Conservation (phyloP, 192 early-diverging fungal genomes). For the Entomortierella chlamydospora region DNA sequence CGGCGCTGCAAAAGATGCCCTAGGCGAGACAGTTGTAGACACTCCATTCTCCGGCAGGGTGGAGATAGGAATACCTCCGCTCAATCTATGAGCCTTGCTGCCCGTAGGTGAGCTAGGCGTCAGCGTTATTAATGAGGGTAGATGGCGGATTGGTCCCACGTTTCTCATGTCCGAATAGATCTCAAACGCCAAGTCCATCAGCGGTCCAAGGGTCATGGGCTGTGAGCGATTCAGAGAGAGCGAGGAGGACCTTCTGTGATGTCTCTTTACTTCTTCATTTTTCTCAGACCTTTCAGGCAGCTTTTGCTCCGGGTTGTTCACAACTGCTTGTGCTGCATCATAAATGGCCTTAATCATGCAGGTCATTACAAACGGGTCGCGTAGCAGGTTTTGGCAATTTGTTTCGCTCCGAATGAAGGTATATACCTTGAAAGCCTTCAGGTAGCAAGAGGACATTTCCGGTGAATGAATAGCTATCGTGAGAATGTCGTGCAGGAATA, state of each 20-base stretch:
- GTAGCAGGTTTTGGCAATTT: conserved; percentile 25
- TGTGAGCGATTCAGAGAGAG: conserved; percentile 43
- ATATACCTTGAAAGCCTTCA: conserved; percentile 51
- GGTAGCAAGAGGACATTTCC: conserved; percentile 35
- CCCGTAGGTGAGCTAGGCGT: conserved; percentile 23
- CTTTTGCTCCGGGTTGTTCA: conserved; percentile 26
- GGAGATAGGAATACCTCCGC: not conserved
- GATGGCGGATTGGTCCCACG: conserved; percentile 40
- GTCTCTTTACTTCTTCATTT: conserved; percentile 2
- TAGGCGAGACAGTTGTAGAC: conserved; percentile 24
- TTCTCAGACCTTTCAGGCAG: not conserved
- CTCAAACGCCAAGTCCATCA: conserved; percentile 50
- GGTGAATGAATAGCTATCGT: conserved; percentile 37
- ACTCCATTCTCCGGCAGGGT: not conserved
- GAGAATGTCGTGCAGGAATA: conserved; percentile 48
- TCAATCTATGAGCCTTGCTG: not conserved
- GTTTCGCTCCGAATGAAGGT: conserved; percentile 32
- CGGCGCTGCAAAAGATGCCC: conserved; percentile 17
- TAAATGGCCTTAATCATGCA: conserved; percentile 50
- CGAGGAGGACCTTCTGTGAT: conserved; percentile 34
- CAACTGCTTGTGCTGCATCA: conserved; percentile 28
- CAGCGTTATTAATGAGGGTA: conserved; percentile 21
- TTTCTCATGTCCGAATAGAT: conserved; percentile 47
- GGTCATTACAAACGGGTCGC: conserved; percentile 45
- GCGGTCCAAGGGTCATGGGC: conserved; percentile 44